Conservation (phyloP, 192 early-diverging fungal species). For the Entomortierella lignicola region DNA sequence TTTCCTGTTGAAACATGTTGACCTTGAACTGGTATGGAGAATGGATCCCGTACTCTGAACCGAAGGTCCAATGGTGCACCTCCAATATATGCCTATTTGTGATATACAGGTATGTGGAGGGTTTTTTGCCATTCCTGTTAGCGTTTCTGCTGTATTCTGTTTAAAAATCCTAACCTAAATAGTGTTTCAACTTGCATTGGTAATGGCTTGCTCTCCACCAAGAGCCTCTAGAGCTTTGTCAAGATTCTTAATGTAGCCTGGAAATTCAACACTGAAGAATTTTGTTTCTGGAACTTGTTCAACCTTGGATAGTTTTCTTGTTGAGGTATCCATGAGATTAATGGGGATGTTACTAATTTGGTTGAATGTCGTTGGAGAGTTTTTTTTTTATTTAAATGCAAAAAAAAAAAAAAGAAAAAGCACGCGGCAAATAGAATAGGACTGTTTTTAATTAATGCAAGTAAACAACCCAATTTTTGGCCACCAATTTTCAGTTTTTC, state of each 20-base stretch:
- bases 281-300: conserved; percentile 22
- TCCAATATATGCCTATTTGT: conserved; percentile 38
- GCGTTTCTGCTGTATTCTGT: no score
- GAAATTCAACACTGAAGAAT: conserved; percentile 45
- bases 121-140: no score
- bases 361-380: no score
- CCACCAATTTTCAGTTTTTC: conserved; percentile 44
- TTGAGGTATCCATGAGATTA: neutral
- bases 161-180: no score
- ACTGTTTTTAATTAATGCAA: neutral
- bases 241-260: conserved; percentile 32
- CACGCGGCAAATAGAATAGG: neutral
- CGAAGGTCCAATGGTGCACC: conserved; percentile 36
- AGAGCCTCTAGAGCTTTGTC: conserved; percentile 30
- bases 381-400: neutral
- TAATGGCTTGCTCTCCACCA: conserved; percentile 39
- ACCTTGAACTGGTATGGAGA: conserved; percentile 44
- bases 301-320: neutral
- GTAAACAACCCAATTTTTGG: conserved; percentile 32
- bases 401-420: no score
- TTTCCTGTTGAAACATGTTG: conserved; percentile 26
- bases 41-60: conserved; percentile 35
- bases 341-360: no score
- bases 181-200: conserved; percentile 34
- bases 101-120: no score